Base-by-base conservation (phyloP, 371 early-diverging fungal species). In the Mortierella sp. region DNA sequence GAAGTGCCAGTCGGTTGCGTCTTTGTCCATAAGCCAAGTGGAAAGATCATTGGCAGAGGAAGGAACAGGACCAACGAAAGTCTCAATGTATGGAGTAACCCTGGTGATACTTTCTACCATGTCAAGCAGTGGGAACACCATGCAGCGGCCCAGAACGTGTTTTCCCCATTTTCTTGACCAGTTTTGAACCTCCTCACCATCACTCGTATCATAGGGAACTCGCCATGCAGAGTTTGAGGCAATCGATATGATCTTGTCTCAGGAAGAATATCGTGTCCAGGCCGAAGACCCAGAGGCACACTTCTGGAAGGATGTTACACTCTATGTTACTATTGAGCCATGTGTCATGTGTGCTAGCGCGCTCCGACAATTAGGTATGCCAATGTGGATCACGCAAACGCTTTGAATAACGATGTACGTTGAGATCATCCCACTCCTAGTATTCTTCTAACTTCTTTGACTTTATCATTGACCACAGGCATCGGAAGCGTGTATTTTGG, bases 1-100 rank as follows among this genome's bases (percentile, higher is more conserved):
- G 99, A 99, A 85, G 99, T 99, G 0, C 99, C 99, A 7, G 98
- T 99, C 4, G 99, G 99, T n/a, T 99, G 99, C 76, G 96, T 98
- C 0, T 92, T 98, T 84, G 96, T 99, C 1, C 83, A 86, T 46
- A 65, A 89, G 51, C 76, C 75, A 29, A 66, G 64, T 1, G 84
- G 84, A 46, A 58, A 85, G 44, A 80, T 97, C 21, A 88, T 94
- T 57, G 94, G 90, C 25, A 67, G 83, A 18, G 95, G 96, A 7
- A 85, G 96, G 67, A 95, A 97, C 85, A 75, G 89, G 66, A 94
- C 98, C 1, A 96, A 96, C 84, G 90, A 93, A 68, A 87, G 92
- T 28, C 84, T 89, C 68, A 96, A 99, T 86, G 96, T 96, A 93
- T 37, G 3, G 37, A 37, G 5, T 5, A 37, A 5, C 9, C 37